Conservation (phyloP, 2,329 filamentous ascomycete genomes). For the Cadophora sp. region DNA sequence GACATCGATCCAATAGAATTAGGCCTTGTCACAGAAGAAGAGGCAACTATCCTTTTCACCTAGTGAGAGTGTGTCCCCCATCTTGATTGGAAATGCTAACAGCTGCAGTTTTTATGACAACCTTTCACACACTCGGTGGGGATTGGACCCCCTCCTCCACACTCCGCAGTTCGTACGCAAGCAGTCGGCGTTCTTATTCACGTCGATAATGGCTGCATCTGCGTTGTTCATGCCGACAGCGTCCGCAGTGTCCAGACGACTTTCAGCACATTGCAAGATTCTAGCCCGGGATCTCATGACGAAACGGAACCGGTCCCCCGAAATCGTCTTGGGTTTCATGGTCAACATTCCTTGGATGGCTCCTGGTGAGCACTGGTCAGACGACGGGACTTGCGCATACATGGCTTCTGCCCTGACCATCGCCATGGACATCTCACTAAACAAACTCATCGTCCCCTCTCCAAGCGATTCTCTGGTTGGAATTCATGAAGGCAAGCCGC, state of each 20-base stretch:
- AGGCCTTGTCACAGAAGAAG: slow-evolving; percentile 69
- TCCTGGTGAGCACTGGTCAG: slow-evolving; percentile 69
- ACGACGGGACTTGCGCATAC: slow-evolving; percentile 76
- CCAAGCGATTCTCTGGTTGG: slow-evolving; percentile 52
- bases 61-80: slow-evolving; percentile 57
- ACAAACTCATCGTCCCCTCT: slow-evolving; percentile 70
- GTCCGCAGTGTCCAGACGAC: slow-evolving; percentile 67
- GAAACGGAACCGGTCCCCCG: slow-evolving; percentile 70
- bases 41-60: slow-evolving; percentile 67
- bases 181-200: slow-evolving; percentile 74
- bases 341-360: slow-evolving; percentile 80
- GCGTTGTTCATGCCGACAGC: slow-evolving; percentile 71
- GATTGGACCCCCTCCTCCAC: slow-evolving; percentile 71
- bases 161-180: slow-evolving; percentile 69
- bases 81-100: slow-evolving; percentile 3
- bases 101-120: slow-evolving; percentile 68
- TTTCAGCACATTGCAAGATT: slow-evolving; percentile 68
- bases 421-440: slow-evolving; percentile 71
- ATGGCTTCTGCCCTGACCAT: slow-evolving; percentile 74
- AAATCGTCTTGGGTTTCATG: slow-evolving; percentile 78
- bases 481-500: slow-evolving; percentile 57
- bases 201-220: slow-evolving; percentile 72
- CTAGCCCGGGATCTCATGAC: slow-evolving; percentile 68
- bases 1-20: slow-evolving; percentile 74
- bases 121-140: slow-evolving; percentile 76